phyloP scores from a whole-genome alignment of 768 basidiomycete genomes.

The Boletus eberwhitei region DNA sequence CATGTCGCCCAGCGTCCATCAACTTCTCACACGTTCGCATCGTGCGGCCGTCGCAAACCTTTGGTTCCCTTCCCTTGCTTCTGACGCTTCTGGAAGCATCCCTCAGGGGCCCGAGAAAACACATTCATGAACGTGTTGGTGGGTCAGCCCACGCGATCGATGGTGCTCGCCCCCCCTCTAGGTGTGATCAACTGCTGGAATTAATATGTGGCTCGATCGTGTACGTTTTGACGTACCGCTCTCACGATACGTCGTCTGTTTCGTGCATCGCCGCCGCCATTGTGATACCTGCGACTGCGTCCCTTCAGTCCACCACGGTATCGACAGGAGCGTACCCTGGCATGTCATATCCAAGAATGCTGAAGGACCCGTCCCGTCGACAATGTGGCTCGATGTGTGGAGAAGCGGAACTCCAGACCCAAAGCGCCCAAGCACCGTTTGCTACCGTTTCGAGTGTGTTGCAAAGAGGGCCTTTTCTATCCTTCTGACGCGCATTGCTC shows the following conservation, averaged over 20 bases:
- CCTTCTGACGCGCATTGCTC: no score
- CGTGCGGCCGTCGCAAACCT: not conserved
- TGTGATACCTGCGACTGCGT: not conserved
- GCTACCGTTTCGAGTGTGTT: no score
- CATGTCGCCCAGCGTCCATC: not conserved
- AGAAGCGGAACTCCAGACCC: no score
- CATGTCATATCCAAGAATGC: not conserved
- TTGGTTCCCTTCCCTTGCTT: not conserved
- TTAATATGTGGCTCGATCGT: conserved; percentile 1
- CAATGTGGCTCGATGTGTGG: no score
- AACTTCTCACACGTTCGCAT: conserved; percentile 1
- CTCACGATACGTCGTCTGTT: not conserved
- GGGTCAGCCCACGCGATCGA: conserved; percentile 5
- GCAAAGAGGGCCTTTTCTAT: no score
- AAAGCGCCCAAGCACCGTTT: no score
- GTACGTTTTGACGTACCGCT: not conserved
- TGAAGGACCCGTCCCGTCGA: no score
- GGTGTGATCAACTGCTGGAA: not conserved
- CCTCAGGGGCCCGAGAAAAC: not conserved
- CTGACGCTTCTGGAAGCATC: not conserved
- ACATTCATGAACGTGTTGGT: not conserved
- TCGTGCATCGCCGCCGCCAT: not conserved
- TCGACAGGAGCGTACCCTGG: not conserved
- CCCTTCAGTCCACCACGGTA: not conserved
- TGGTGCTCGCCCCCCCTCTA: not conserved